These are phyloP conservation scores for Annulohypoxylon nitens DNA, from an alignment of 495 filamentous ascomycete genomes.

Conservation along the genomic window DNA sequence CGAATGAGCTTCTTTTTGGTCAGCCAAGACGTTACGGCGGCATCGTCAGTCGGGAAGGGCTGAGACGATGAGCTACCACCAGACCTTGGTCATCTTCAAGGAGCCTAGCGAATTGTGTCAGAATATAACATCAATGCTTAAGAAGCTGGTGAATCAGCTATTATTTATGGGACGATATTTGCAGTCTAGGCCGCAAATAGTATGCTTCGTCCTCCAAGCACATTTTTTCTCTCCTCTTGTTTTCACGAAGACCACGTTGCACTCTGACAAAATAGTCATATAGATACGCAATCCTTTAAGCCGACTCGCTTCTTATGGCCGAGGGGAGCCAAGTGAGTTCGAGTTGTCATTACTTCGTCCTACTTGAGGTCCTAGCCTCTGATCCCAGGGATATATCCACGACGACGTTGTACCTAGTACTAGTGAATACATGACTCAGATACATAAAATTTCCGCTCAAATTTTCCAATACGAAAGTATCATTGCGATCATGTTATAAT, in stretches of 20 bases:
- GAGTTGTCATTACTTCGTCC: constrained; percentile 26
- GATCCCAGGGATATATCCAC: constrained; percentile 16
- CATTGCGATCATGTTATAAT: background rate
- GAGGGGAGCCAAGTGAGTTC: constrained; percentile 23
- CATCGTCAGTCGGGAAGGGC: constrained; percentile 20
- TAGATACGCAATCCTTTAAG: constrained; percentile 14
- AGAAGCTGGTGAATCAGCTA: background rate
- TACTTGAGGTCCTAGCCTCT: constrained; percentile 14
- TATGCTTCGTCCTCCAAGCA: constrained; percentile 18
- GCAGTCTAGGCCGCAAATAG: constrained; percentile 19
- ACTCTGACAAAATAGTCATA: constrained; percentile 14
- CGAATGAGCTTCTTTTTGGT: constrained; percentile 15
- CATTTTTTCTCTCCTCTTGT: background rate
- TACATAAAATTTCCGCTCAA: constrained; percentile 6
- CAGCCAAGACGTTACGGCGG: constrained; percentile 18
- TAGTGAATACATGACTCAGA: constrained; percentile 26
- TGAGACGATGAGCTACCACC: constrained; percentile 19
- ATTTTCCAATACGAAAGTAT: constrained; percentile 14
- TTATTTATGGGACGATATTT: constrained; percentile 16
- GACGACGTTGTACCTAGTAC: constrained; percentile 32
- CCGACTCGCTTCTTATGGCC: constrained; percentile 14
- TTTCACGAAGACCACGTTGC: constrained; percentile 32
- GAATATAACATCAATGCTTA: constrained; percentile 5
- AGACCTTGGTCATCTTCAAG: constrained; percentile 16
- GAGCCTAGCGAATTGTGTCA: background rate